Base-by-base conservation (phyloP, 306 rosid species). In the Abrus pulchellus region DNA sequence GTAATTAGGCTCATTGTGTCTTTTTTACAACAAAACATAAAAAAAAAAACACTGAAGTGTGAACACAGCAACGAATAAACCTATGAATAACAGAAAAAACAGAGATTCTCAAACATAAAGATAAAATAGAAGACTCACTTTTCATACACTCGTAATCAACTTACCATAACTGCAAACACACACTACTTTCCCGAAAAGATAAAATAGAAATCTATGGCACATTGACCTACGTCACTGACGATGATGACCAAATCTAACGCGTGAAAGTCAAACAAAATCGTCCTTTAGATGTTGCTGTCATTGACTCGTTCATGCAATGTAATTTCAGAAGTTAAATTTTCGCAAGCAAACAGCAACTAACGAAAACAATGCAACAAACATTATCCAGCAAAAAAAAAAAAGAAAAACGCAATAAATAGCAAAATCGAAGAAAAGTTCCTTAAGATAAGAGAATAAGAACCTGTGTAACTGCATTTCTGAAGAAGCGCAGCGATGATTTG, bases 401-500 rank as follows among this genome's bases (percentile, higher is more conserved):
- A 57, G 45, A 10, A 29, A 9, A 4, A 5, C 61, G 20, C 20
- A 20, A 67, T 0, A 38, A 64, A 48, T 7, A 33, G 5, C 11
- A 3, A 62, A 28, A n/a, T 9, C 4, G 32, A 53, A 0, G 3
- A 9, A 7, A n/a, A 57, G 1, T 48, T 48, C 6, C 1, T 6
- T 9, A 57, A 41, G 4, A 27, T 14, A 13, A 34, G 28, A 52
- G 41, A 32, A 83, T 34, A 64, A 11, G 29, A 74, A 40, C 98
- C 98, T 86, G 41, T 78, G 68, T 91, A 93, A 64, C 87, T 84
- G 86, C 98, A 93, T 81, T 88, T 93, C 0, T 85, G 90, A 43
- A 93, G 98, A 71, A 93, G 92, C 2, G 93, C 89, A 3, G 98
- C 2, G 44, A 93, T 87, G 56, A 91, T 72, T 55, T 86, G 90